Percentiles rank a stretch among this genome's conserved stretches.
Conservation (phyloP, 148 eudicot genomes). For the Rhododendron vialii region DNA sequence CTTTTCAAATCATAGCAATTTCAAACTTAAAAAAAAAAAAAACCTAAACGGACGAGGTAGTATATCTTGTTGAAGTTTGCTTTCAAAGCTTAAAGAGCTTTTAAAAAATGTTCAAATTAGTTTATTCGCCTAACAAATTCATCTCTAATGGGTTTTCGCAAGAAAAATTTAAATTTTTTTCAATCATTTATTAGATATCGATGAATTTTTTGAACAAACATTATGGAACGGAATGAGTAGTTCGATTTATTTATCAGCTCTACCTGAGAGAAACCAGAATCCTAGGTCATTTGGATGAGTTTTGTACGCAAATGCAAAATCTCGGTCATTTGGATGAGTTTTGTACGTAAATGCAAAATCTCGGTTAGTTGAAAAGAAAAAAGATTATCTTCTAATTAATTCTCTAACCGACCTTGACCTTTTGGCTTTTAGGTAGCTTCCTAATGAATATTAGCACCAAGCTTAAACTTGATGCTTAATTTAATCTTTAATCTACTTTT, state of each 20-base stretch:
- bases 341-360: neutral
- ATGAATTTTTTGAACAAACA: no score
- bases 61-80: no score
- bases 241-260: no score
- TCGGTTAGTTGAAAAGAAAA: neutral
- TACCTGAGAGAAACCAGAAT: no score
- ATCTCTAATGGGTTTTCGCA: neutral
- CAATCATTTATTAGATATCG: no score
- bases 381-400: neutral
- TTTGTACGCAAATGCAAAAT: no score
- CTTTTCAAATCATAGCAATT: neutral
- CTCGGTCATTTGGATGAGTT: no score
- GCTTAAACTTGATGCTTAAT: slow-evolving; percentile 11
- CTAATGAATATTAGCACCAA: slow-evolving; percentile 5
- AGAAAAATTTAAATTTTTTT: no score
- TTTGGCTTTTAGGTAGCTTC: slow-evolving; percentile 1
- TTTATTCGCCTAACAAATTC: neutral
- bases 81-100: neutral
- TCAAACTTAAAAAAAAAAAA: no score
- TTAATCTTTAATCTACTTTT: neutral
- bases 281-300: no score
- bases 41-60: neutral
- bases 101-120: no score
- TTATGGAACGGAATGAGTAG: no score
- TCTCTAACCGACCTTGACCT: neutral